These are phyloP conservation scores for Coprinopsis marcescibilis DNA, from an alignment of 768 basidiomycete species.

Conservation along the genomic window DNA sequence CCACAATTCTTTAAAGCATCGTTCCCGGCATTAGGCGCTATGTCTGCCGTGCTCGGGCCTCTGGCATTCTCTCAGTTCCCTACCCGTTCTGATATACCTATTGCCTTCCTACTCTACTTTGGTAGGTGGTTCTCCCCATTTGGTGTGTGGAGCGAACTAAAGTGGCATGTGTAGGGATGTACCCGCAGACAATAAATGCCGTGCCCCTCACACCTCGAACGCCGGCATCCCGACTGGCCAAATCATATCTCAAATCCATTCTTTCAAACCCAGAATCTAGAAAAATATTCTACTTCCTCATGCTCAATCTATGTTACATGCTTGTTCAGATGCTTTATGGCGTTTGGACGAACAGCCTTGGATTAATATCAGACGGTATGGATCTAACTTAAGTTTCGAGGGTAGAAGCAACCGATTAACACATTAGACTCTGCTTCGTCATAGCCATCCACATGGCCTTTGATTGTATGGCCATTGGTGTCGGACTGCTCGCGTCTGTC, in stretches of 20 bases:
- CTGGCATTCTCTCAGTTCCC: conserved; percentile 61
- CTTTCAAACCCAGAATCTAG: conserved; percentile 88
- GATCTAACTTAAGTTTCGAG: background rate
- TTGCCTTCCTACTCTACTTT: conserved; percentile 55
- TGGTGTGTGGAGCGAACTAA: background rate
- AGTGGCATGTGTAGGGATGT: conserved; percentile 38
- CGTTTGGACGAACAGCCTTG: conserved; percentile 95
- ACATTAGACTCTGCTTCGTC: conserved; percentile 3
- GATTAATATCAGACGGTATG: conserved; percentile 92
- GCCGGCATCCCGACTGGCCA: conserved; percentile 47
- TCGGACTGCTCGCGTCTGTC: conserved; percentile 92
- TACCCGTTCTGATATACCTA: conserved; percentile 51
- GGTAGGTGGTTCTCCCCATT: conserved; percentile 34
- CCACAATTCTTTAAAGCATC: conserved; percentile 55
- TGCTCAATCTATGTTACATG: conserved; percentile 95
- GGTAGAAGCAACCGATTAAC: no score
- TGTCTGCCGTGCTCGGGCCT: conserved; percentile 49
- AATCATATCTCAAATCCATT: conserved; percentile 83
- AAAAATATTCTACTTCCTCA: conserved; percentile 94
- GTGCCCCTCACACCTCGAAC: conserved; percentile 41
- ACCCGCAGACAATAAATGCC: conserved; percentile 39
- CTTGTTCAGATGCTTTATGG: conserved; percentile 95
- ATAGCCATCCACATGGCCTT: conserved; percentile 99
- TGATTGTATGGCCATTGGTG: conserved; percentile 95
- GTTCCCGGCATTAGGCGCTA: conserved; percentile 44